Base-by-base conservation (phyloP, 306 rosid species). In the Spatholobus suberectus region DNA sequence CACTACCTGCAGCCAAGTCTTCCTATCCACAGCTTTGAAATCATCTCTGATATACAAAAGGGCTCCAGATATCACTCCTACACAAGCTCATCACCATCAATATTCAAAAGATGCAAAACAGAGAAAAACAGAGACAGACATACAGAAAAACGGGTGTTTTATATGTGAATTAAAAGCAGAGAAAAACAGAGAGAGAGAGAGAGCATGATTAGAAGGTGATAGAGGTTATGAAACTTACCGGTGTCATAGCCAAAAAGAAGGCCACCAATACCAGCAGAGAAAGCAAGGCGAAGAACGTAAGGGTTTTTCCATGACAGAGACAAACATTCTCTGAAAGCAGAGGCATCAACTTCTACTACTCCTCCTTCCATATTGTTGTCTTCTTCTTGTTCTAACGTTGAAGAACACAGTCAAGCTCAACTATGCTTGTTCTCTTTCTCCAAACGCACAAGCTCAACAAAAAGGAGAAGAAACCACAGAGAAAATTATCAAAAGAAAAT, bases 31-130 rank as follows among this genome's bases (percentile, higher is more conserved):
- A 6, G 37, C 75, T 57, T 79, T 17, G 88, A 91, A 91, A 3
- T 86, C 89, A 79, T 91, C 91, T 65, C 91, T 88, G 47, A 91
- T 91, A 23, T 91, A 89, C 34, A 88, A 79, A 41, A 89, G 84
- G 6, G 93, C 92, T 10, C 95, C 95, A 41, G 93, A 89, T 85
- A 88, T 88, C 18, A 89, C 92, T 37, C 95, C 95, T 86, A 83
- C 85, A 84, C 29, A 69, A 34, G 20, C 6, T 21, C 69, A 52
- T 34, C 43, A 43, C 12, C 49, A 71, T 29, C 17, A 54, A 62
- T 58, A 3, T 5, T 9, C 14, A 55, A 13, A 76, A 81, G 3
- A 58, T 32, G 0, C 46, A 63, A 52, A 40, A 67, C 27, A 41
- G n/a, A 59, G 35, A 0, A 43, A 70, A 21, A 24, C 23, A 71